Evolutionary conservation across 2,329 filamentous ascomycete species (phyloP).

Genomic region (Pyrenophora teres): DNA sequence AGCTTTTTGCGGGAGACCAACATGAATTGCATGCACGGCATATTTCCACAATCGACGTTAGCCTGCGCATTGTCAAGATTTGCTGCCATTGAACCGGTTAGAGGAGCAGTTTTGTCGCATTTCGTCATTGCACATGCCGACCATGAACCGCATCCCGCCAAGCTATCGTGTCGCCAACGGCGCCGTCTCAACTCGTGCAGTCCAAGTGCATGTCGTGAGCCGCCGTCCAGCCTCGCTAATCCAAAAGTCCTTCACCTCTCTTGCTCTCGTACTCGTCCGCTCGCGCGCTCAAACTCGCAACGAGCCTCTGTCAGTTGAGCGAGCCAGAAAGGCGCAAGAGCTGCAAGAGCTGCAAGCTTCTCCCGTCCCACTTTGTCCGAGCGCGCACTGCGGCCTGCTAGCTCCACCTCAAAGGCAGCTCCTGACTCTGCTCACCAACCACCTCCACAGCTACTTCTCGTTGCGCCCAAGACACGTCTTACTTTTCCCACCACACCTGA

Average conservation of each 20-base stretch:
- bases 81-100: constrained; percentile 18
- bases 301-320: constrained; percentile 2
- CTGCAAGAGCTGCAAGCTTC: constrained; percentile 22
- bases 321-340: no score
- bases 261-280: constrained; percentile 10
- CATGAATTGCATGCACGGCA: constrained; percentile 16
- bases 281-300: constrained; percentile 20
- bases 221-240: constrained; percentile 28
- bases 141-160: constrained; percentile 15
- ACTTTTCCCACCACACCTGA: constrained; percentile 21
- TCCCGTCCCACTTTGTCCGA: constrained; percentile 24
- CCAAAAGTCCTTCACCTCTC: constrained; percentile 13
- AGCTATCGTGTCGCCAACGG: constrained; percentile 17
- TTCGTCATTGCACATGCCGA: constrained; percentile 28
- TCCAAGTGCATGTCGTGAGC: constrained; percentile 11
- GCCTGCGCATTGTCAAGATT: not conserved
- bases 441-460: constrained; percentile 24
- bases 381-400: constrained; percentile 32
- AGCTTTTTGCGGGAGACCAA: constrained; percentile 1
- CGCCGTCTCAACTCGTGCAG: constrained; percentile 17
- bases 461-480: constrained; percentile 36
- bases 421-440: constrained; percentile 33
- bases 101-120: not conserved
- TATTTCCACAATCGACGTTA: constrained; percentile 17
- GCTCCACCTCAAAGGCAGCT: constrained; percentile 25